phyloP scores from a whole-genome alignment of 257 asterid genomes.

The Prunella vulgaris region DNA sequence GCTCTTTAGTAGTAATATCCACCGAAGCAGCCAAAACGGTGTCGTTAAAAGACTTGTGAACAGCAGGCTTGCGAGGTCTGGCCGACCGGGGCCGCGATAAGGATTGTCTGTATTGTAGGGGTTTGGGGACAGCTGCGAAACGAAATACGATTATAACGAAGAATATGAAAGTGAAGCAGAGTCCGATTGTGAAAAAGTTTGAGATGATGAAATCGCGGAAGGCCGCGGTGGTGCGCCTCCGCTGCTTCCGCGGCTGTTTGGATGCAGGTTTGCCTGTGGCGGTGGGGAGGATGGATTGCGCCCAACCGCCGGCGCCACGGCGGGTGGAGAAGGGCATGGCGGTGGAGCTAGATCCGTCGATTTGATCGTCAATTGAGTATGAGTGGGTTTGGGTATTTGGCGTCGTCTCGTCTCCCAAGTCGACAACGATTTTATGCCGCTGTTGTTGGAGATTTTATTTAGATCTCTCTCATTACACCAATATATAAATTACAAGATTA shows the following conservation, averaged over 20 bases:
- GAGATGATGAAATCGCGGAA: slow-evolving; percentile 62
- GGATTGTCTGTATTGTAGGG: slow-evolving; percentile 49
- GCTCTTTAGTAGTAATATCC: slow-evolving; percentile 75
- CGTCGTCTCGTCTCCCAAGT: slow-evolving; percentile 7
- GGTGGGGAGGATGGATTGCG: slow-evolving; percentile 63
- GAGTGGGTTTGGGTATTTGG: neutral
- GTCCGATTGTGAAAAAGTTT: slow-evolving; percentile 77
- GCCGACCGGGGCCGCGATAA: slow-evolving; percentile 33
- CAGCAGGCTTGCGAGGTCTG: slow-evolving; percentile 49
- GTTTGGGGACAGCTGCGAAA: slow-evolving; percentile 63
- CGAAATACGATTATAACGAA: slow-evolving; percentile 60
- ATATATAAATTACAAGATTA: no score
- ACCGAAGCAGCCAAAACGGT: slow-evolving; percentile 57
- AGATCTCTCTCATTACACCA: no score
- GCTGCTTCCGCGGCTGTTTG: slow-evolving; percentile 61
- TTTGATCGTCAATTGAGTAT: slow-evolving; percentile 2
- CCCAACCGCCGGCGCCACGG: slow-evolving; percentile 80
- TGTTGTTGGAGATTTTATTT: slow-evolving; percentile 6
- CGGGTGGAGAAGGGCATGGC: slow-evolving; percentile 86
- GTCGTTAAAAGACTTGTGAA: slow-evolving; percentile 48
- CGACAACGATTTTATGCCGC: neutral
- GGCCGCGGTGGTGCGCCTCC: slow-evolving; percentile 57
- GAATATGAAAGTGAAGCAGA: slow-evolving; percentile 51
- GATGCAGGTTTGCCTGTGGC: slow-evolving; percentile 38
- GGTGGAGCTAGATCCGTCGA: slow-evolving; percentile 32